Conservation (phyloP, 768 basidiomycete genomes). For the Russula foetens region DNA sequence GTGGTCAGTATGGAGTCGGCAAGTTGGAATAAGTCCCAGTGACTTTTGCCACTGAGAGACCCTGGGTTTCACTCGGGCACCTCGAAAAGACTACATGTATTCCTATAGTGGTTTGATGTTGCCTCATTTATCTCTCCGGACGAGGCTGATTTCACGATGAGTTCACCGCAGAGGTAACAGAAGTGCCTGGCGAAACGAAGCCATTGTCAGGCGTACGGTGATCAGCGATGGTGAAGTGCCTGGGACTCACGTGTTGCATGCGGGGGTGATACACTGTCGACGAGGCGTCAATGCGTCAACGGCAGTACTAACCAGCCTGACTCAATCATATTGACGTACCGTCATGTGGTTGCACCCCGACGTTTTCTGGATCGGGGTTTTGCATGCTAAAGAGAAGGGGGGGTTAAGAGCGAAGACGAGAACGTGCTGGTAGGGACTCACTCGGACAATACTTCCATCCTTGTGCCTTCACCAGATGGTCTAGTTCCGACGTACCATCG, state of each 20-base stretch:
- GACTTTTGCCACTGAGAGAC: background rate
- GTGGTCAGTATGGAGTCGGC: no score
- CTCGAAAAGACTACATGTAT: constrained; percentile 30
- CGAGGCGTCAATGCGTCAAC: background rate
- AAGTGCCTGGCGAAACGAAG: constrained; percentile 33
- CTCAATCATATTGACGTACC: constrained; percentile 28
- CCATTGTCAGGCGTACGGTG: background rate
- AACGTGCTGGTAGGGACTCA: constrained; percentile 1
- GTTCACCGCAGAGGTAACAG: constrained; percentile 43
- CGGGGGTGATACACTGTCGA: constrained; percentile 43
- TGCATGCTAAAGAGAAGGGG: constrained; percentile 31
- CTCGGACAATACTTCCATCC: constrained; percentile 32
- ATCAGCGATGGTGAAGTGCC: background rate
- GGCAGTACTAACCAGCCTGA: background rate
- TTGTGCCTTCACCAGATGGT: constrained; percentile 23
- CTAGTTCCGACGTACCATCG: constrained; percentile 28
- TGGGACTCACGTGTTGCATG: constrained; percentile 38
- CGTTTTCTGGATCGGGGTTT: constrained; percentile 42
- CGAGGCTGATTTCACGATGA: constrained; percentile 37
- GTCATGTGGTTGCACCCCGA: constrained; percentile 55
- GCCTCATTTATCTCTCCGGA: constrained; percentile 27
- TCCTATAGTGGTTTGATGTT: constrained; percentile 28
- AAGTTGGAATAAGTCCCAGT: no score
- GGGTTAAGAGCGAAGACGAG: background rate
- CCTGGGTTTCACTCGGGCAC: background rate